Conservation (phyloP, 495 filamentous ascomycete genomes). For the Penicillium macrosclerotiorum region DNA sequence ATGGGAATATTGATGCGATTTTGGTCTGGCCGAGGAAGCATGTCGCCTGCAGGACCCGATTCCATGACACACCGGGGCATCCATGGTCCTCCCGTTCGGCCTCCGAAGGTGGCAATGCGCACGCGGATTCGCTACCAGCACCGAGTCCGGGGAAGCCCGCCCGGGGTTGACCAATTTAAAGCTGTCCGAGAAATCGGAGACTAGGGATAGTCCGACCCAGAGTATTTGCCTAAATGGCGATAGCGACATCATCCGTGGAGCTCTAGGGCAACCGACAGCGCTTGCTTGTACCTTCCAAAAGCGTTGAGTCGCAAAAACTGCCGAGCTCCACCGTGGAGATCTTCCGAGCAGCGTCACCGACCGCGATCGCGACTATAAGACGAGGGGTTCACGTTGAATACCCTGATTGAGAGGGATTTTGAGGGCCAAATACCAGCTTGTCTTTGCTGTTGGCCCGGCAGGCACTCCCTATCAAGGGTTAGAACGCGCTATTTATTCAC, state of each 20-base stretch:
- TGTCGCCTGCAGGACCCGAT: not conserved
- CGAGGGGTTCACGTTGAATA: not conserved
- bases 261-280: conserved; percentile 8
- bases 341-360: not conserved
- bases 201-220: too few relatives aligned
- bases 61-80: conserved; percentile 8
- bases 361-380: conserved; percentile 4
- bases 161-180: conserved; percentile 1
- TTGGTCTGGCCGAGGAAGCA: not conserved
- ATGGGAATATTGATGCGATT: conserved; percentile 4
- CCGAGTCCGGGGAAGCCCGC: not conserved
- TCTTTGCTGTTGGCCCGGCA: conserved; percentile 9
- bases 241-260: conserved; percentile 2
- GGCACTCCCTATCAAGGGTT: conserved; percentile 17
- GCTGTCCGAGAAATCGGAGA: too few relatives aligned
- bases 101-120: conserved; percentile 1
- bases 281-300: conserved; percentile 26
- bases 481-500: conserved; percentile 20
- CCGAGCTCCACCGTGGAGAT: conserved; percentile 2
- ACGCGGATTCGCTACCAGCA: not conserved
- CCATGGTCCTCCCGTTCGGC: not conserved
- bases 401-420: conserved; percentile 20
- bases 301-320: conserved; percentile 2
- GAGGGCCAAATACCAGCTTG: conserved; percentile 10
- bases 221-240: conserved; percentile 2